These are phyloP conservation scores for Claviceps paspali DNA, from an alignment of 2,329 filamentous ascomycete species.

Conservation along the genomic window DNA sequence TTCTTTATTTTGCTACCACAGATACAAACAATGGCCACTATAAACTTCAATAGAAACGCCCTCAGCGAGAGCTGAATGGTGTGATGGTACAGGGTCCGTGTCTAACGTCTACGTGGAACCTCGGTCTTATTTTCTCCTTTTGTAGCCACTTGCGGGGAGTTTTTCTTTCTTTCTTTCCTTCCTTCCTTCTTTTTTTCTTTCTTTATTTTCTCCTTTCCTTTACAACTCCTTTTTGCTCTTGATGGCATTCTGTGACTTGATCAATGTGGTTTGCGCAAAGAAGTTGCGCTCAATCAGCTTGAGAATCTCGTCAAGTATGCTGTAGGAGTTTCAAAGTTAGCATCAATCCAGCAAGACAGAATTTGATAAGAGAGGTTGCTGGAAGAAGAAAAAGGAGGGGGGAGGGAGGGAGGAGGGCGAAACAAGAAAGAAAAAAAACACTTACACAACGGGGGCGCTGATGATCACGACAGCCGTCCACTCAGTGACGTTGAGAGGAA, in stretches of 20 bases:
- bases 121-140: neutral
- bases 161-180: conserved; percentile 4
- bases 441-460: conserved; percentile 86
- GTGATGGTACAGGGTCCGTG: conserved; percentile 14
- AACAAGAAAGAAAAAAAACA: conserved; percentile 11
- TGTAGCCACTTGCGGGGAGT: neutral
- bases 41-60: conserved; percentile 1
- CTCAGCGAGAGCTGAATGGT: conserved; percentile 3
- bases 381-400: too few relatives aligned
- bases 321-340: conserved; percentile 21
- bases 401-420: neutral
- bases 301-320: conserved; percentile 68
- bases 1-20: neutral
- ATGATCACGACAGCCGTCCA: conserved; percentile 86
- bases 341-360: too few relatives aligned
- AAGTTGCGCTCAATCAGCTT: conserved; percentile 61
- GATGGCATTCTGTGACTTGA: conserved; percentile 20
- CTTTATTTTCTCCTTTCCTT: conserved; percentile 12
- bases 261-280: conserved; percentile 39
- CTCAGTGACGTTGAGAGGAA: conserved; percentile 71
- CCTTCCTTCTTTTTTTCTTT: conserved; percentile 7
- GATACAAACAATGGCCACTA: conserved; percentile 1
- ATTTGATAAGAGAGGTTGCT: too few relatives aligned
- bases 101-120: conserved; percentile 15
- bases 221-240: conserved; percentile 41